Percentiles rank a stretch among this genome's conserved stretches.
These are phyloP conservation scores for Acer yangbiense DNA, from an alignment of 345 rosid genomes.

Conservation along the genomic window DNA sequence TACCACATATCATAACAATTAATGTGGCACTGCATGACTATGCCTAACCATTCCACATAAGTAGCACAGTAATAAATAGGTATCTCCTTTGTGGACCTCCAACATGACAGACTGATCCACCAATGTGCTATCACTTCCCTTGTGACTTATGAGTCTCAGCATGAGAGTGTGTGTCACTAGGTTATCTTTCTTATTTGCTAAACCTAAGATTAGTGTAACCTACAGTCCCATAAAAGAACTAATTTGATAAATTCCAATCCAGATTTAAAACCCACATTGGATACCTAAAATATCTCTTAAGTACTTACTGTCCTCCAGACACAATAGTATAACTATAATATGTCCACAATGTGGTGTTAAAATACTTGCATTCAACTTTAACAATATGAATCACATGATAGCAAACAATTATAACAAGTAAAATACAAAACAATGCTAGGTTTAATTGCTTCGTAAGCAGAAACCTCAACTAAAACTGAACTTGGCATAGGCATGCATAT, in stretches of 20 bases:
- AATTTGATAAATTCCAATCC: neutral
- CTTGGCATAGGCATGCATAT: neutral
- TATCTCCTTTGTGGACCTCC: too few species aligned
- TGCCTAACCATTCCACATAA: too few species aligned
- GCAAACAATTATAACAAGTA: neutral
- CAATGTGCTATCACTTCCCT: too few species aligned
- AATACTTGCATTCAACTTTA: neutral
- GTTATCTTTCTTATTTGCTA: too few species aligned
- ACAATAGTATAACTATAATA: neutral
- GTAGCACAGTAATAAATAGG: too few species aligned
- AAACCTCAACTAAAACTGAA: neutral
- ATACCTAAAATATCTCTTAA: neutral
- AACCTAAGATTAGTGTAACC: neutral
- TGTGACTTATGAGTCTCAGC: too few species aligned
- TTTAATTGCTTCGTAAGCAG: neutral
- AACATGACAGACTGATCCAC: too few species aligned
- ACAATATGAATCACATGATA: neutral
- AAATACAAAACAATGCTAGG: neutral
- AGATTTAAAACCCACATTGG: neutral
- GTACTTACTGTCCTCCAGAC: neutral
- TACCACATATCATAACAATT: too few species aligned
- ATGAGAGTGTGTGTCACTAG: too few species aligned
- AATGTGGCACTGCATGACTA: too few species aligned
- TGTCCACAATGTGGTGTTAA: neutral
- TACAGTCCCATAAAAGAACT: neutral